These are phyloP conservation scores for Kwoniella dendrophila DNA, from an alignment of 768 basidiomycete species.

Conservation along the genomic window DNA sequence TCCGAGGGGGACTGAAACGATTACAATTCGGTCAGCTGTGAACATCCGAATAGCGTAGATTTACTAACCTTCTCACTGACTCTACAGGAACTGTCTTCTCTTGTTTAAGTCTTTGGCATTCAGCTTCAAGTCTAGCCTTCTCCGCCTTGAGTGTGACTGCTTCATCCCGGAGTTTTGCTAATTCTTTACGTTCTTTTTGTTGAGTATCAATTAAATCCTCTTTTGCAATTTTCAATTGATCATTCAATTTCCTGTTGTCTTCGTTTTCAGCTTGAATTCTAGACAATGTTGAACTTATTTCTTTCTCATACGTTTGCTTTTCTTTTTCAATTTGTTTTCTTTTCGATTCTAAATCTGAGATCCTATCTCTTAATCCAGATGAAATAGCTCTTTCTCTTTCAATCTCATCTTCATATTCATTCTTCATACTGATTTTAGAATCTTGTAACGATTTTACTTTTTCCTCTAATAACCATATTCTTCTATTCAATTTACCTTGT, in stretches of 20 bases:
- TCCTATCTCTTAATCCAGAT: conserved; percentile 39
- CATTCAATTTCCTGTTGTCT: not conserved
- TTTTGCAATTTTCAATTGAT: too few relatives aligned
- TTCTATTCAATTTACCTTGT: conserved; percentile 27
- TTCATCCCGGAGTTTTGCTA: conserved; percentile 4
- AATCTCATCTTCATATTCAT: conserved; percentile 16
- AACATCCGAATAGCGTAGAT: too few relatives aligned
- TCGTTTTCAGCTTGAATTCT: not conserved
- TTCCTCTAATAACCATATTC: conserved; percentile 30
- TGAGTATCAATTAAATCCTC: conserved; percentile 9
- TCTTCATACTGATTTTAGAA: conserved; percentile 13
- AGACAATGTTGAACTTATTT: conserved; percentile 2
- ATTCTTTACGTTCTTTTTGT: not conserved
- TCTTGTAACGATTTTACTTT: conserved; percentile 2
- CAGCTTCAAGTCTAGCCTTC: conserved; percentile 1
- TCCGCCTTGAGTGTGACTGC: not conserved
- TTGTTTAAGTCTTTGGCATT: not conserved
- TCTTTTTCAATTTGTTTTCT: conserved; percentile 15
- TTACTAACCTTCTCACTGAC: conserved; percentile 10
- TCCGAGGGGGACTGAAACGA: conserved; percentile 9
- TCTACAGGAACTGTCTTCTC: not conserved
- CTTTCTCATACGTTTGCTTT: conserved; percentile 1
- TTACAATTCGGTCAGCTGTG: not conserved
- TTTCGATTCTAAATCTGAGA: conserved; percentile 39
- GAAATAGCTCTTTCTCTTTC: conserved; percentile 33